Evolutionary conservation across 164 flowering plant species (phyloP).

Genomic region (Magnolia kwangsiensis): DNA sequence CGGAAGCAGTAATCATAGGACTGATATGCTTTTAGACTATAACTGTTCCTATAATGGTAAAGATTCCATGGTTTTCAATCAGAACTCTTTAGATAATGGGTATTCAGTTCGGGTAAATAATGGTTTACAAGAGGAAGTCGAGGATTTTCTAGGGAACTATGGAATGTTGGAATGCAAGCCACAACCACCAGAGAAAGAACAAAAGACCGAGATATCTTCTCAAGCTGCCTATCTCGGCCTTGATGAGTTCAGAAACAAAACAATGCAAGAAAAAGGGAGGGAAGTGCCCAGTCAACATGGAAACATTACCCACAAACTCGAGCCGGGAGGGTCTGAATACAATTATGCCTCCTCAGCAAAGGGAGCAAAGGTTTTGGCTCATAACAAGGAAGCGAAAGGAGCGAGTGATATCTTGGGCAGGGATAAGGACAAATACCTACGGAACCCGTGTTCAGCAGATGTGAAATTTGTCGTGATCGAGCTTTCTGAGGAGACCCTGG

Average conservation of each 20-base stretch:
- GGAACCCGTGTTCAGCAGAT: slow-evolving; percentile 77
- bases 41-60: slow-evolving; percentile 23
- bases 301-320: slow-evolving; percentile 64
- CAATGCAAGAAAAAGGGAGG: slow-evolving; percentile 34
- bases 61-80: slow-evolving; percentile 12
- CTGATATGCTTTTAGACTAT: slow-evolving; percentile 22
- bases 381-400: slow-evolving; percentile 80
- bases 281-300: slow-evolving; percentile 27
- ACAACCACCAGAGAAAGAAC: slow-evolving; percentile 21
- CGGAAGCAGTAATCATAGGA: slow-evolving; percentile 13
- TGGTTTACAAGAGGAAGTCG: slow-evolving; percentile 34
- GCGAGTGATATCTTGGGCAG: slow-evolving; percentile 65
- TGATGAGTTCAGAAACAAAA: slow-evolving; percentile 53
- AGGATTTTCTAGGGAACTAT: slow-evolving; percentile 33
- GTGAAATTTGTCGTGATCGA: slow-evolving; percentile 70
- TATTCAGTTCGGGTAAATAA: slow-evolving; percentile 25
- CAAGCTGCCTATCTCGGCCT: slow-evolving; percentile 42
- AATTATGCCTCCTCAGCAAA: slow-evolving; percentile 77
- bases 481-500: slow-evolving; percentile 75
- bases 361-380: slow-evolving; percentile 80
- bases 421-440: slow-evolving; percentile 73
- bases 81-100: slow-evolving; percentile 18
- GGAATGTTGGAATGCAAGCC: slow-evolving; percentile 32
- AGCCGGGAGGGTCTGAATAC: slow-evolving; percentile 68
- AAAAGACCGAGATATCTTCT: slow-evolving; percentile 28